Evolutionary conservation across 2,329 filamentous ascomycete genomes (phyloP).

Genomic region (Thelonectria blattea): DNA sequence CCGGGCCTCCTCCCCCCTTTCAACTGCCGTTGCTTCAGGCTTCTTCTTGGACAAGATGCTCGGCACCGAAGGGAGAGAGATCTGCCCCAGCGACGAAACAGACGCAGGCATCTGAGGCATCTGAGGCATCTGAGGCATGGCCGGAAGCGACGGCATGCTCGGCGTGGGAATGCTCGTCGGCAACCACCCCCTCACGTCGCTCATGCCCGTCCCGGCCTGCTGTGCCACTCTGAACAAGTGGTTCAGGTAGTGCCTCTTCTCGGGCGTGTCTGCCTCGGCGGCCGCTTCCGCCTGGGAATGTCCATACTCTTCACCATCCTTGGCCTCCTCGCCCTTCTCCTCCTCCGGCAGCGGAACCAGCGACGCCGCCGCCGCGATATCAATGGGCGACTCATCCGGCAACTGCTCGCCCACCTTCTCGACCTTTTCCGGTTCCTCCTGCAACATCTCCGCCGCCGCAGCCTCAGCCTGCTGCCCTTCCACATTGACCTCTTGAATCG

Average conservation of each 20-base stretch:
- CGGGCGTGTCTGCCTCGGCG: constrained; percentile 44
- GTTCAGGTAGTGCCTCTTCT: constrained; percentile 53
- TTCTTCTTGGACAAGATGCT: constrained; percentile 40
- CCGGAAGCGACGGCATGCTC: constrained; percentile 45
- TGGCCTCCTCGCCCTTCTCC: constrained; percentile 31
- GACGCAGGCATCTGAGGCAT: constrained; percentile 39
- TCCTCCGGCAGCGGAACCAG: constrained; percentile 55
- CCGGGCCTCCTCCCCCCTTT: constrained; percentile 14
- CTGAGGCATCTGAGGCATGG: constrained; percentile 42
- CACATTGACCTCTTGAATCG: constrained; percentile 49
- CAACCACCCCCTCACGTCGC: constrained; percentile 50
- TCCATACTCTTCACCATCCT: too few relatives aligned
- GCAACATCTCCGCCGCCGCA: constrained; percentile 33
- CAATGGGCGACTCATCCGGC: constrained; percentile 51
- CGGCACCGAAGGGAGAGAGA: constrained; percentile 13
- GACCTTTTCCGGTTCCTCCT: constrained; percentile 26
- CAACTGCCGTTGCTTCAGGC: background rate
- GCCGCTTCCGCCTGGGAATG: constrained; percentile 39
- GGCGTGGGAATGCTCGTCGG: constrained; percentile 38
- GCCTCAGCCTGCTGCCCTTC: constrained; percentile 43
- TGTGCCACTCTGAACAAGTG: constrained; percentile 58
- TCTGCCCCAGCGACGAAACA: constrained; percentile 38
- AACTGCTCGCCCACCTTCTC: constrained; percentile 15
- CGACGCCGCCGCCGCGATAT: constrained; percentile 59
- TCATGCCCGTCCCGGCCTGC: constrained; percentile 50